phyloP scores from a whole-genome alignment of 306 rosid species.

The Leucaena leucocephala region DNA sequence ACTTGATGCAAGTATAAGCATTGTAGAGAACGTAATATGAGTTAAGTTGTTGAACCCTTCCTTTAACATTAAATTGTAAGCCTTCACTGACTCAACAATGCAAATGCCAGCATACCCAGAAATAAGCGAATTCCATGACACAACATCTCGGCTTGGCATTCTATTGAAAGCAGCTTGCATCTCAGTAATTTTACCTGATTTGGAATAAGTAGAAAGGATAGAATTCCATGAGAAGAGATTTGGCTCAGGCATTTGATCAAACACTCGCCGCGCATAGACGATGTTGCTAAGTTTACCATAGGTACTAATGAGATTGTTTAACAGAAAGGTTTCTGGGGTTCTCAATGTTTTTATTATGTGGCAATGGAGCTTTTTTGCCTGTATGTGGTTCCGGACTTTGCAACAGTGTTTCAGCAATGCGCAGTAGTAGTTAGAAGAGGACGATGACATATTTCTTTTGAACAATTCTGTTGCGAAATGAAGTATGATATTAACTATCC shows the following conservation, averaged over 20 bases:
- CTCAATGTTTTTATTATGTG: conserved; percentile 53
- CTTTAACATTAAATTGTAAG: conserved; percentile 63
- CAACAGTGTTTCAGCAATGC: conserved; percentile 63
- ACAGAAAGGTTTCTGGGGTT: conserved; percentile 66
- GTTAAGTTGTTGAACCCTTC: conserved; percentile 54
- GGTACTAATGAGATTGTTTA: conserved; percentile 56
- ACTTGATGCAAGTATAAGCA: conserved; percentile 72
- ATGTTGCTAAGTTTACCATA: conserved; percentile 58
- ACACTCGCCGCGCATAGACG: conserved; percentile 61
- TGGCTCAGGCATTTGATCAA: conserved; percentile 64
- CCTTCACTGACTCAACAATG: conserved; percentile 52
- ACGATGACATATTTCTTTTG: conserved; percentile 38
- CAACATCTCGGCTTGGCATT: conserved; percentile 66
- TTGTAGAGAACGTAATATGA: conserved; percentile 67
- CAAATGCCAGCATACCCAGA: conserved; percentile 62
- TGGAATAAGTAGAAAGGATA: conserved; percentile 65
- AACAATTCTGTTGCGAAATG: conserved; percentile 37
- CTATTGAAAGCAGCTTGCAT: conserved; percentile 58
- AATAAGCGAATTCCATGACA: conserved; percentile 74
- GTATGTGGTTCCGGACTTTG: conserved; percentile 47
- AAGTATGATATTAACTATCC: not conserved
- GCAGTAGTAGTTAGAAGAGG: conserved; percentile 69
- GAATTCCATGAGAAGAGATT: conserved; percentile 77
- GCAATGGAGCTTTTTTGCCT: conserved; percentile 70
- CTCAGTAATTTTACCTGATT: conserved; percentile 50